phyloP scores from a whole-genome alignment of 768 basidiomycete genomes.

The Pulveroboletus sp. region DNA sequence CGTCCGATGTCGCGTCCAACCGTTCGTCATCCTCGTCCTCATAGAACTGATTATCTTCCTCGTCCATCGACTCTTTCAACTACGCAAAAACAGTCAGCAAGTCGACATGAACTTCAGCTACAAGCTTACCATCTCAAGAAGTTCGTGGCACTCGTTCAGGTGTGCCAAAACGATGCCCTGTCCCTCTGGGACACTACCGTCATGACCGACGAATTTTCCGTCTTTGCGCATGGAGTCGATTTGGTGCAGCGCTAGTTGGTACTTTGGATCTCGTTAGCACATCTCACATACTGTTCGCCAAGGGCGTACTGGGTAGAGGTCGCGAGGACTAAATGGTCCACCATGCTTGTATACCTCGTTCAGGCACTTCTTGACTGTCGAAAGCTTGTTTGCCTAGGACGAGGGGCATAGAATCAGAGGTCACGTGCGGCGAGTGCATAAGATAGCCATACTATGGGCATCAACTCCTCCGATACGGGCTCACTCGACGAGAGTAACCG shows the following conservation, averaged over 20 bases:
- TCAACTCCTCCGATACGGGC: constrained; percentile 96
- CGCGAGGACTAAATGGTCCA: constrained; percentile 86
- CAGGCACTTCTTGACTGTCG: constrained; percentile 93
- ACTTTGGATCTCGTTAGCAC: constrained; percentile 41
- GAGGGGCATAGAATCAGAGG: not conserved
- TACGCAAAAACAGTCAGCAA: not conserved
- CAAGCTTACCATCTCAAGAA: constrained; percentile 80
- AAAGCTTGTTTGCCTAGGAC: constrained; percentile 86
- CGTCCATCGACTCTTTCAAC: constrained; percentile 84
- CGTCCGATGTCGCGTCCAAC: constrained; percentile 11
- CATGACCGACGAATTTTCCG: constrained; percentile 85
- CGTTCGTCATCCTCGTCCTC: constrained; percentile 45
- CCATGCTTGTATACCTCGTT: constrained; percentile 96
- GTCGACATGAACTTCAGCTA: not conserved
- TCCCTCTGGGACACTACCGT: constrained; percentile 90
- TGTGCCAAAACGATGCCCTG: constrained; percentile 96
- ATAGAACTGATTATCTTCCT: constrained; percentile 52
- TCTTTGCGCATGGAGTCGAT: constrained; percentile 92
- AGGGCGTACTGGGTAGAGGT: constrained; percentile 81
- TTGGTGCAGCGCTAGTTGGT: constrained; percentile 91
- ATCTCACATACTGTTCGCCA: not conserved
- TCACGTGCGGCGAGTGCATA: not conserved
- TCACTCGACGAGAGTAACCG: constrained; percentile 89
- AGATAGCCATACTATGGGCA: constrained; percentile 72
- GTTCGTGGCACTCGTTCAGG: constrained; percentile 92